phyloP scores from a whole-genome alignment of 108 stramenopile species.

The Skeletonema grethae region DNA sequence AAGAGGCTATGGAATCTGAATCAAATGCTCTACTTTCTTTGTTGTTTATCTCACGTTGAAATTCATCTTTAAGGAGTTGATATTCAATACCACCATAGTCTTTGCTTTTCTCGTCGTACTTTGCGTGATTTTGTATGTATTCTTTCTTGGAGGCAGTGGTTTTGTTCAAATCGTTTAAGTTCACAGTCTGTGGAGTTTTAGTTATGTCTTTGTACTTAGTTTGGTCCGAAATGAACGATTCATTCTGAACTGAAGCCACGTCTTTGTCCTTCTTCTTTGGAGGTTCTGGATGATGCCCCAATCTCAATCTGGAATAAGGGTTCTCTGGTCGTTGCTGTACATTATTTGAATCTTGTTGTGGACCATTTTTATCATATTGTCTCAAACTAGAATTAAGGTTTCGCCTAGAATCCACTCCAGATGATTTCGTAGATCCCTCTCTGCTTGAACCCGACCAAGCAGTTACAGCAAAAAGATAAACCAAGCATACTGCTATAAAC shows the following conservation, averaged over 20 bases:
- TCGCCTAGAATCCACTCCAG: background rate
- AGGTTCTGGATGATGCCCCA: background rate
- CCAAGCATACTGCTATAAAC: background rate
- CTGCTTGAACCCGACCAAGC: background rate
- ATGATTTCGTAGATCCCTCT: background rate
- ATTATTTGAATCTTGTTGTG: background rate
- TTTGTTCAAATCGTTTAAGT: background rate
- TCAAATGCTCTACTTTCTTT: constrained; percentile 20
- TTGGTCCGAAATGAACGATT: too few species aligned
- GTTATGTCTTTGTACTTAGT: background rate
- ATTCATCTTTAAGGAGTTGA: background rate
- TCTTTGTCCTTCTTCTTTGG: background rate
- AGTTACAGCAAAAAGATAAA: background rate
- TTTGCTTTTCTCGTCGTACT: background rate
- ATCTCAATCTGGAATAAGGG: background rate
- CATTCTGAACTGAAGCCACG: too few species aligned
- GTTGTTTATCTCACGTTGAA: background rate
- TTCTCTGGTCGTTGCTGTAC: background rate
- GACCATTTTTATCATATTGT: background rate
- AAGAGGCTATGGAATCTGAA: constrained; percentile 5
- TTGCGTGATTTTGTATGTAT: background rate
- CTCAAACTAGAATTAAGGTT: too few species aligned
- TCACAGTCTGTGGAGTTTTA: background rate
- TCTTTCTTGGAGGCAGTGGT: background rate
- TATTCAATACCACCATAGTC: background rate